Conservation (phyloP, 2,329 filamentous ascomycete species). For the Sclerotinia glacialis region DNA sequence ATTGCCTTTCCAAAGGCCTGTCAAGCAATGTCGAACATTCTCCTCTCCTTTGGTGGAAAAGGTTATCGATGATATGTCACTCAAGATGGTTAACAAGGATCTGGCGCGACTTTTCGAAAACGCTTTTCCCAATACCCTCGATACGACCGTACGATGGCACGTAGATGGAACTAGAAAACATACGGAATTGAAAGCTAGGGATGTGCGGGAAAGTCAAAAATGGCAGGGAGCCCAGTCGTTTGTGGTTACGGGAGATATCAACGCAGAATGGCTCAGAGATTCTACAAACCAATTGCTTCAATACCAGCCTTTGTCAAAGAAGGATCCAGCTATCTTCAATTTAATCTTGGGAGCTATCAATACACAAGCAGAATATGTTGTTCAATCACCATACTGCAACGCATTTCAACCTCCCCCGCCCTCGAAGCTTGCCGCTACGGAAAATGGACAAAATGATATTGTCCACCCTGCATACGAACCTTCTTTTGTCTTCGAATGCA, state of each 20-base stretch:
- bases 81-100: conserved; percentile 77
- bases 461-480: conserved; percentile 89
- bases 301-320: conserved; percentile 81
- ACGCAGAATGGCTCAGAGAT: conserved; percentile 88
- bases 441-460: conserved; percentile 76
- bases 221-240: conserved; percentile 90
- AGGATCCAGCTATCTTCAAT: conserved; percentile 72
- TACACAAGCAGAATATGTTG: conserved; percentile 92
- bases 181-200: conserved; percentile 42
- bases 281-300: conserved; percentile 91
- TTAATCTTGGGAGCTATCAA: conserved; percentile 92
- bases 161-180: conserved; percentile 49
- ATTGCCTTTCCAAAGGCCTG: conserved; percentile 84
- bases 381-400: conserved; percentile 94
- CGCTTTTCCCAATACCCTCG: conserved; percentile 77
- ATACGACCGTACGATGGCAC: conserved; percentile 72
- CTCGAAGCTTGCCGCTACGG: conserved; percentile 66
- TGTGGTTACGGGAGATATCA: conserved; percentile 89
- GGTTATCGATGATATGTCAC: conserved; percentile 79
- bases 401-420: conserved; percentile 93
- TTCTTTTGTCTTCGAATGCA: conserved; percentile 90
- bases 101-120: conserved; percentile 93
- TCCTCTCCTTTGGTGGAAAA: conserved; percentile 81
- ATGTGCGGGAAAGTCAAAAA: conserved; percentile 52
- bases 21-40: conserved; percentile 81